phyloP scores from a whole-genome alignment of 345 rosid species.

The Cochlearia excelsa region DNA sequence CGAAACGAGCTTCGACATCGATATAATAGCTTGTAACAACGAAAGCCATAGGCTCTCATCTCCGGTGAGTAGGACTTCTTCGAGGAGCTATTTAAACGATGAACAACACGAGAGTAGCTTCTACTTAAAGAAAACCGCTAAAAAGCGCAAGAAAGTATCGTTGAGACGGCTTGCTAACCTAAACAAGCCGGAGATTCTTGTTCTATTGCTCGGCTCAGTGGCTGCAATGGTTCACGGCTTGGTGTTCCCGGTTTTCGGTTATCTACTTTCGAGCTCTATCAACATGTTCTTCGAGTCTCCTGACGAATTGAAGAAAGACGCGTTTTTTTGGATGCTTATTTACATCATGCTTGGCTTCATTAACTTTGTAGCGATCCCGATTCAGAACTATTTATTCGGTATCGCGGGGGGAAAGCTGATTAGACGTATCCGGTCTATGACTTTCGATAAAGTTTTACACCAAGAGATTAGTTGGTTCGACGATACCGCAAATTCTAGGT shows the following conservation, averaged over 20 bases:
- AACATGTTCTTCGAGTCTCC: slow-evolving; percentile 60
- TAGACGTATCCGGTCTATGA: slow-evolving; percentile 58
- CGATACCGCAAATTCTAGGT: slow-evolving; percentile 64
- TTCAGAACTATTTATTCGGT: slow-evolving; percentile 70
- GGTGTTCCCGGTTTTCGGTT: slow-evolving; percentile 69
- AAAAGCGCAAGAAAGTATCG: slow-evolving; percentile 44
- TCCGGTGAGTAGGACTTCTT: slow-evolving; percentile 27
- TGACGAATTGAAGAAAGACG: slow-evolving; percentile 43
- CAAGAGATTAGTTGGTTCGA: slow-evolving; percentile 91
- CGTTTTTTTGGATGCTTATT: slow-evolving; percentile 56
- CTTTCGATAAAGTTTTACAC: slow-evolving; percentile 74
- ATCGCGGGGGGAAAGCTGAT: slow-evolving; percentile 81
- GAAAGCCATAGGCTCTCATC: slow-evolving; percentile 33
- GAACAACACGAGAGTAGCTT: slow-evolving; percentile 14
- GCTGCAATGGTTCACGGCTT: slow-evolving; percentile 67
- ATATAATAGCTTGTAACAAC: slow-evolving; percentile 9
- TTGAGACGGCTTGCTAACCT: slow-evolving; percentile 54
- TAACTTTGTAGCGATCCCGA: slow-evolving; percentile 41
- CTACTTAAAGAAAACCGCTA: too few relatives aligned
- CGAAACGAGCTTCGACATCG: slow-evolving; percentile 24
- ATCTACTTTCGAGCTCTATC: slow-evolving; percentile 62
- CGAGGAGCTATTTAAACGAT: slow-evolving; percentile 23
- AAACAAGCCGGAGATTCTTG: slow-evolving; percentile 70
- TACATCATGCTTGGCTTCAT: slow-evolving; percentile 44
- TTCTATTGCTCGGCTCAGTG: slow-evolving; percentile 50